Evolutionary conservation across 2,329 filamentous ascomycete genomes (phyloP), one percentile per base, ranked within the genome.

Genomic region (Aspergillus fructus): DNA sequence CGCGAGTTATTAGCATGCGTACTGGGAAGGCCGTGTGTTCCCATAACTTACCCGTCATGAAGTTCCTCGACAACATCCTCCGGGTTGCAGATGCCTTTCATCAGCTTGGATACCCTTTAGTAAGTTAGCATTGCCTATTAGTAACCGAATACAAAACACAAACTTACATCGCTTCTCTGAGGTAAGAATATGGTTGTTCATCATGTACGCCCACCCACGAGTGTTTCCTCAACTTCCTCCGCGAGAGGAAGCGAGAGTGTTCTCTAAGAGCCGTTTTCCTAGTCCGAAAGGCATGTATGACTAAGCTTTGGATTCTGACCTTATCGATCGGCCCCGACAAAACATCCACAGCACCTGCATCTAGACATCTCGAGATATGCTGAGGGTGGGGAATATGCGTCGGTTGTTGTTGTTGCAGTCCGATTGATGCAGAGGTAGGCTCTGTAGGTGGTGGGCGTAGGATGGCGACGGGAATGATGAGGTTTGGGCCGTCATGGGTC

Each of bases 171-270:
- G 90, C 90, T 76, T 97, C 93, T 59, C 93, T 84, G 54, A 97
- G 78, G 75, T 96, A 96, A 15, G 91, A 88, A 76, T 92, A 96
- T 1, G 92, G 91, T 71, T 93, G 89, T 65, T 91, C 85, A 64
- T 93, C 90, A 68, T 90, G 85, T 11, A 96, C 83, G 24, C 93
- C 92, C 42, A 96, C 91, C 93, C 93, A 96, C 0, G 93, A 96
- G 53, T 91, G 85, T 74, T 96, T 96, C 55, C 92, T 84, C 45
- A 88, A 86, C 64, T 88, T 86, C 68, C 88, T 89, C 58, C 89
- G 80, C 59, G 89, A 88, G 56, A 92, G 71, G 60, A 92, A 83
- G 17, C 86, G 85, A 58, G 88, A 83, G 68, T 91, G 87, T 67
- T 93, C 89, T 67, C 85, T 86, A 34, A 84, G 81, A 21, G 89